A percentile compares a stretch with the other conserved stretches of the same genome.
Evolutionary conservation across 495 filamentous ascomycete genomes (phyloP).

Genomic region (Bacidia gigantensis): DNA sequence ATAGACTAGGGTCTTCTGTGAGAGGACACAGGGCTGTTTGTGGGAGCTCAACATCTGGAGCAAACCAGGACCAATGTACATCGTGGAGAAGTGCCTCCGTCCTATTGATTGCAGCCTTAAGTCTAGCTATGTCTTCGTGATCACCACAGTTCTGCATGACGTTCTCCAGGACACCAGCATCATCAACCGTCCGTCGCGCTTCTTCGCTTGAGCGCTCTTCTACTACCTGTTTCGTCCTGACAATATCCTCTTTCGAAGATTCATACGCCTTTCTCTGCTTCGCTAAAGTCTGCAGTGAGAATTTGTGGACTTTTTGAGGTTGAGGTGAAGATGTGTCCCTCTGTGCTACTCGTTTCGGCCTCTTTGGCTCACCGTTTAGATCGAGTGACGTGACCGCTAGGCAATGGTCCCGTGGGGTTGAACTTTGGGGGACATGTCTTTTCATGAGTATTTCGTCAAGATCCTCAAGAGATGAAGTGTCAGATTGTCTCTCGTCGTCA

Average conservation of each 20-base stretch:
- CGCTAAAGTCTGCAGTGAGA: slow-evolving; percentile 52
- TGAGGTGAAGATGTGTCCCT: slow-evolving; percentile 16
- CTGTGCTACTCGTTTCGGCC: neutral
- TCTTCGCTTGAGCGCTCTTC: slow-evolving; percentile 14
- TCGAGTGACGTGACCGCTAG: neutral
- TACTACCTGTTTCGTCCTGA: slow-evolving; percentile 25
- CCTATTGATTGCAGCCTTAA: slow-evolving; percentile 57
- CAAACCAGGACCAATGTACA: slow-evolving; percentile 56
- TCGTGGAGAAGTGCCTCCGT: slow-evolving; percentile 54
- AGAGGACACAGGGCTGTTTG: neutral
- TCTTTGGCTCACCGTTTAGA: neutral
- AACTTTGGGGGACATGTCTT: slow-evolving; percentile 14
- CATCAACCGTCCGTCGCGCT: slow-evolving; percentile 29
- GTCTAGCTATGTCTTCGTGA: slow-evolving; percentile 38
- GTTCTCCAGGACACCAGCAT: slow-evolving; percentile 33
- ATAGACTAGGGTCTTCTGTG: slow-evolving; percentile 4
- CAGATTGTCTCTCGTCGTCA: slow-evolving; percentile 52
- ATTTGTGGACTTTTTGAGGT: slow-evolving; percentile 44
- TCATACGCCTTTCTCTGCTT: slow-evolving; percentile 43
- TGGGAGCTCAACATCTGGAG: slow-evolving; percentile 18
- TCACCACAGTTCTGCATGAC: slow-evolving; percentile 27
- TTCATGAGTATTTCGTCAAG: slow-evolving; percentile 28
- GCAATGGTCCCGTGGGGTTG: neutral
- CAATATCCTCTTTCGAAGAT: slow-evolving; percentile 42
- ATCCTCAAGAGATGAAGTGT: slow-evolving; percentile 34